Base-by-base conservation (phyloP, 176 grass and related monocot species). In the Puccinellia tenuiflora region DNA sequence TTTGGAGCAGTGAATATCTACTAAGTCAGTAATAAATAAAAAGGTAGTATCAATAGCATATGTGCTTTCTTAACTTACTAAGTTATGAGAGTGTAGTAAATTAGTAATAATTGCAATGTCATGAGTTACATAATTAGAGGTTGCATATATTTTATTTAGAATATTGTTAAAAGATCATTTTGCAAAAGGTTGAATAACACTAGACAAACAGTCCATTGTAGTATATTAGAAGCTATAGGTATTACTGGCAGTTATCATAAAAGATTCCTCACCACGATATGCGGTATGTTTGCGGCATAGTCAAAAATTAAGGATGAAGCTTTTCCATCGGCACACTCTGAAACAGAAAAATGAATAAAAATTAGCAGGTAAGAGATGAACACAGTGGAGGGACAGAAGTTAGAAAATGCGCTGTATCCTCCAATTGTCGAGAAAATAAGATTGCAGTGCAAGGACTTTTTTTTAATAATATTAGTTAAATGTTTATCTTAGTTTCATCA, bases 281-380 rank as follows among this genome's bases (percentile, higher is more conserved):
- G 88, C 25, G 90, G 90, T 59, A 93, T 33, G 67, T 90, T 88
- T 81, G 84, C 68, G 31, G 73, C 65, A 85, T 93, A 98, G 60
- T 93, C 60, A 67, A 81, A 94, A 84, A 89, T 87, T 78, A 93
- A 84, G 22, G 59, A 88, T 79, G 95, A 92, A 77, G 90, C 72
- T 24, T 90, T 73, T 80, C 85, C 84, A 88, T 68, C 69, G 30
- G 40, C 21, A 51, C 71, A 68, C 77, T 77, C 92, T 98, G 84
- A 60, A 83, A 87, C 73, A 87, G 63, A 45, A 85, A 63, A 92
- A 61, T 46, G 3, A 67, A 83, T 20, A 52, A 52, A 8, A 8
- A 50, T 78, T 72, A 92, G 17, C 56, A 88, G 77, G 35, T 59
- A 88, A 77, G 25, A 78, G 71, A 84, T 76, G 80, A 87, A 82